phyloP scores from a whole-genome alignment of 192 early-diverging fungal species.

The Podila clonocystis region DNA sequence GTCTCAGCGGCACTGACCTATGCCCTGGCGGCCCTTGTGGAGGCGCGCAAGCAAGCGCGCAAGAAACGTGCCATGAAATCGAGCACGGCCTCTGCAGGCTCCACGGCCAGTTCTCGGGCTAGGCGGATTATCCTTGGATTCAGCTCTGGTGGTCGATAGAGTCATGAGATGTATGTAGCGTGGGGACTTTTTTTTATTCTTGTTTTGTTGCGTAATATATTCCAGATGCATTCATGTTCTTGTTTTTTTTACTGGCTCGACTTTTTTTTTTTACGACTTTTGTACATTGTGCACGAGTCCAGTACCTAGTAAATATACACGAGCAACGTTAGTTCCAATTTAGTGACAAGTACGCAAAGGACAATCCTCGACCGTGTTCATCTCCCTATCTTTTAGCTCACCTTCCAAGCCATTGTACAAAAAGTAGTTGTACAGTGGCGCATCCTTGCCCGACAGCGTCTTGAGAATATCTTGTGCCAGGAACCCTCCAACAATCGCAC shows the following conservation, averaged over 20 bases:
- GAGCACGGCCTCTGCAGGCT: not conserved
- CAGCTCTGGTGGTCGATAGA: not conserved
- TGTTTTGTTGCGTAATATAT: not conserved
- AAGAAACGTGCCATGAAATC: not conserved
- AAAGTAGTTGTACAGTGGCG: conserved; percentile 88
- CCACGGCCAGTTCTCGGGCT: not conserved
- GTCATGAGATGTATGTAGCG: too few relatives aligned
- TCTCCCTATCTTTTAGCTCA: conserved; percentile 16
- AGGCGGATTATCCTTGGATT: not conserved
- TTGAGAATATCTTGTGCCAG: conserved; percentile 93
- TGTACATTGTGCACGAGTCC: conserved; percentile 39
- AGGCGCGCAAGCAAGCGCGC: conserved; percentile 3
- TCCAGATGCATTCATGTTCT: not conserved
- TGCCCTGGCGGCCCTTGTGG: conserved; percentile 13
- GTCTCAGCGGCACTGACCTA: conserved; percentile 29
- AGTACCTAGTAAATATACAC: conserved; percentile 14
- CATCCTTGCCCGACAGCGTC: conserved; percentile 81
- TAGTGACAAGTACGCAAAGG: not conserved
- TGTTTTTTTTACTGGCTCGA: not conserved
- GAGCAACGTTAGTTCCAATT: not conserved
- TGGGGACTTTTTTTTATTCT: not conserved
- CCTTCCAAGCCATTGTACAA: conserved; percentile 71
- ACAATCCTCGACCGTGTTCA: too few relatives aligned
- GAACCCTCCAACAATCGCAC: conserved; percentile 89
- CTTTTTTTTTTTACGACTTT: conserved; percentile 11